These are phyloP conservation scores for Colletotrichum kahawae DNA, from an alignment of 2,329 filamentous ascomycete species.

Conservation along the genomic window DNA sequence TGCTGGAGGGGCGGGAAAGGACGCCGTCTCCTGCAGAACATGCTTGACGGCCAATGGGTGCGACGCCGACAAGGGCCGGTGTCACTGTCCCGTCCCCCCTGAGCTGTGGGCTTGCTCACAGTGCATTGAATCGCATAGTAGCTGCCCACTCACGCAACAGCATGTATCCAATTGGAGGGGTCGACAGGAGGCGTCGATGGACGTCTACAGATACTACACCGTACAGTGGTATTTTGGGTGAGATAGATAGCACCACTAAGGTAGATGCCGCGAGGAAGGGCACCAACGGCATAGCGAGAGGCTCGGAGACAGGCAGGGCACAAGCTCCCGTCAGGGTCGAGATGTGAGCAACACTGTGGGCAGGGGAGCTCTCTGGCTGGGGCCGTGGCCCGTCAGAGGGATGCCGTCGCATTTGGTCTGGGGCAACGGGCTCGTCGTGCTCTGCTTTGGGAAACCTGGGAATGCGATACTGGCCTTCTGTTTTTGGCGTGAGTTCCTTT, in stretches of 20 bases:
- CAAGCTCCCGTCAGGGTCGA: not conserved
- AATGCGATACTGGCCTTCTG: not conserved
- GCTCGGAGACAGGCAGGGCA: not conserved
- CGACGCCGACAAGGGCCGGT: conserved; percentile 3
- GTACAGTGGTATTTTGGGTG: not conserved
- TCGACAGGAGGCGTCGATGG: not conserved
- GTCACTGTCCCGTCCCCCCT: conserved; percentile 9
- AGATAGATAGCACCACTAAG: not conserved
- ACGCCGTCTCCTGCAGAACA: conserved; percentile 19
- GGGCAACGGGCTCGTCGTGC: not conserved
- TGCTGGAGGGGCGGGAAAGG: conserved; percentile 20
- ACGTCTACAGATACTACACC: not conserved
- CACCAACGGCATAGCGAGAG: not conserved
- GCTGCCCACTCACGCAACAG: not conserved
- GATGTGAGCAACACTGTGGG: not conserved
- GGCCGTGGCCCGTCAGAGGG: not conserved
- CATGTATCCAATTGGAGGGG: not conserved
- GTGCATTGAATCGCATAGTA: conserved; percentile 20
- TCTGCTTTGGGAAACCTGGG: not conserved
- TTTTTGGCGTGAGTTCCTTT: not conserved
- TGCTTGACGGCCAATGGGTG: conserved; percentile 9
- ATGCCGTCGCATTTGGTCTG: not conserved
- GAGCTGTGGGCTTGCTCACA: not conserved
- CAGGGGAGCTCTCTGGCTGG: not conserved
- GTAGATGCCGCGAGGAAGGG: not conserved